A percentile compares a stretch with the other conserved stretches of the same genome.
These are phyloP conservation scores for Camellia lanceoleosa DNA, from an alignment of 148 eudicot genomes.

Conservation along the genomic window DNA sequence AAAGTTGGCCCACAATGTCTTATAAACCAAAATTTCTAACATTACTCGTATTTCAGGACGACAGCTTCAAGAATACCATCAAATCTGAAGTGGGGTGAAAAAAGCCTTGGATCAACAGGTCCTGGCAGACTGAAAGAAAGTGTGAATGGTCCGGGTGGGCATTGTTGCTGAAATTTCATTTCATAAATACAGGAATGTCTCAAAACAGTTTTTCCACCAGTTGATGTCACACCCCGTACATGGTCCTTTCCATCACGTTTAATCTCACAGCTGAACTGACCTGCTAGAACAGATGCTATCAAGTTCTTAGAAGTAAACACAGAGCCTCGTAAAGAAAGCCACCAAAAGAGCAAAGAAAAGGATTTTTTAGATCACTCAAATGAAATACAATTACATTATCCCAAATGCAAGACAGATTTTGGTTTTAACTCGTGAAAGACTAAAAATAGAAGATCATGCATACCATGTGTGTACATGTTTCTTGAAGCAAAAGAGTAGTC, in stretches of 20 bases:
- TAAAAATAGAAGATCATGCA: background rate
- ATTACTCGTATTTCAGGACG: slow-evolving; percentile 24
- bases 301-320: background rate
- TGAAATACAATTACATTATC: background rate
- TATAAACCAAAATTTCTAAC: no score
- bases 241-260: slow-evolving; percentile 69
- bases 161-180: slow-evolving; percentile 40
- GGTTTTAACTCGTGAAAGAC: background rate
- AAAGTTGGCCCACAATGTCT: no score
- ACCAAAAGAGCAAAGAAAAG: background rate
- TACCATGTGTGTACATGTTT: background rate
- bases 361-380: background rate
- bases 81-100: slow-evolving; percentile 34
- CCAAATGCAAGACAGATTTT: background rate
- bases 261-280: slow-evolving; percentile 75
- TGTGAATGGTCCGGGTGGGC: slow-evolving; percentile 42
- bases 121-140: slow-evolving; percentile 41
- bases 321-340: background rate
- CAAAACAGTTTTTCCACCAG: slow-evolving; percentile 39
- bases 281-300: slow-evolving; percentile 30
- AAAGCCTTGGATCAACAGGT: slow-evolving; percentile 44
- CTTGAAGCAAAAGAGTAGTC: no score
- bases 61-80: slow-evolving; percentile 46
- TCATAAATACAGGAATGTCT: slow-evolving; percentile 43
- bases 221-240: slow-evolving; percentile 48